phyloP scores from a whole-genome alignment of 371 early-diverging fungal species.

The Mucor mucedo region DNA sequence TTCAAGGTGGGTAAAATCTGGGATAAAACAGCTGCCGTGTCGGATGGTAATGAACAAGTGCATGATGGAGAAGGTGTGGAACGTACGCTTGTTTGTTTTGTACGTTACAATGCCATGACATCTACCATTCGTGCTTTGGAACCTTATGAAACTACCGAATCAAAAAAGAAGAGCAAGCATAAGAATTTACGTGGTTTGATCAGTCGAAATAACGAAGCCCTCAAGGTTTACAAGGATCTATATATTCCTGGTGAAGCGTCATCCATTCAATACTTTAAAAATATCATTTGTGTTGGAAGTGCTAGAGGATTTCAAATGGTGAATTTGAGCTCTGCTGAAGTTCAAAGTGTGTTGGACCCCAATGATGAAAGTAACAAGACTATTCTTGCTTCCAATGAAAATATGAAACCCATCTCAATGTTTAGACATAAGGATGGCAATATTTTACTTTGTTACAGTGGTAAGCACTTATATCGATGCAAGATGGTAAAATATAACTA shows the following conservation, averaged over 20 bases:
- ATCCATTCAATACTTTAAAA: constrained; percentile 85
- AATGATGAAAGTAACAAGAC: constrained; percentile 42
- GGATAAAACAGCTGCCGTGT: constrained; percentile 57
- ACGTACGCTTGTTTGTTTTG: constrained; percentile 74
- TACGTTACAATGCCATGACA: constrained; percentile 67
- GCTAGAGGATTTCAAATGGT: constrained; percentile 94
- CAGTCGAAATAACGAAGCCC: constrained; percentile 56
- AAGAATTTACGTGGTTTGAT: constrained; percentile 51
- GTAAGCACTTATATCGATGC: constrained; percentile 23
- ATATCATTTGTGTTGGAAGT: constrained; percentile 92
- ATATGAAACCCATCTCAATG: constrained; percentile 78
- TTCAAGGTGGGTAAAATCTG: constrained; percentile 86
- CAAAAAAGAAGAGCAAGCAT: constrained; percentile 57
- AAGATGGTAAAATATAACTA: neutral
- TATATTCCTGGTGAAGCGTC: constrained; percentile 91
- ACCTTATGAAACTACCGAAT: constrained; percentile 56
- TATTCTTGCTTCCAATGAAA: constrained; percentile 34
- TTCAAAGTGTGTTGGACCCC: constrained; percentile 57
- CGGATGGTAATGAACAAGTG: constrained; percentile 39
- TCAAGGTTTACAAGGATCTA: constrained; percentile 82
- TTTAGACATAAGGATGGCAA: constrained; percentile 79
- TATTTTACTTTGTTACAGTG: constrained; percentile 89
- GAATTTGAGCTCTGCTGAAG: constrained; percentile 80
- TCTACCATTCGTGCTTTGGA: constrained; percentile 83
- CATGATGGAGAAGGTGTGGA: constrained; percentile 43